These are phyloP conservation scores for Russula dissimulans DNA, from an alignment of 768 basidiomycete species.

Conservation along the genomic window DNA sequence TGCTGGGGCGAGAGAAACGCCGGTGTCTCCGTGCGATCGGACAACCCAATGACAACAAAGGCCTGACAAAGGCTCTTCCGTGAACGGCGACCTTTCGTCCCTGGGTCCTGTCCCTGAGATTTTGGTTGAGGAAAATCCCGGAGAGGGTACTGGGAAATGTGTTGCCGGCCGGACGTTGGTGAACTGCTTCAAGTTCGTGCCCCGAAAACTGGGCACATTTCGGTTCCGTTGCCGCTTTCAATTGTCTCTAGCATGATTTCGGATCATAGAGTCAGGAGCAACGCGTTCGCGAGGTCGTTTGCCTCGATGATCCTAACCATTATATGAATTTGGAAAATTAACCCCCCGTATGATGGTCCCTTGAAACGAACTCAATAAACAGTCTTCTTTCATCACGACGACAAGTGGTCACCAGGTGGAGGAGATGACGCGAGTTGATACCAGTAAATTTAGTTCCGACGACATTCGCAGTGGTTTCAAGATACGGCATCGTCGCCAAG, in stretches of 20 bases:
- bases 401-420: constrained; percentile 32
- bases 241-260: constrained; percentile 46
- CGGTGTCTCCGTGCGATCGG: constrained; percentile 14
- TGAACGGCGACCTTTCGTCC: constrained; percentile 35
- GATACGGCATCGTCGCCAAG: constrained; percentile 47
- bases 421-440: constrained; percentile 43
- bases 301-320: constrained; percentile 38
- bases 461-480: constrained; percentile 52
- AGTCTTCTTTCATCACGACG: no score
- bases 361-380: constrained; percentile 20
- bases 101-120: no score
- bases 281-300: constrained; percentile 39
- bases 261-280: constrained; percentile 31
- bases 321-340: constrained; percentile 25
- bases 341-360: constrained; percentile 62
- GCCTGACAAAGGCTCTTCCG: constrained; percentile 41
- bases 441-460: constrained; percentile 55
- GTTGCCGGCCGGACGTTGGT: constrained; percentile 32
- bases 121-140: no score
- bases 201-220: constrained; percentile 43
- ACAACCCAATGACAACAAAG: constrained; percentile 37
- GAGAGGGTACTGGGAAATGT: constrained; percentile 39
- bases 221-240: constrained; percentile 56
- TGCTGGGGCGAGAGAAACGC: constrained; percentile 32
- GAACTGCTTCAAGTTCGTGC: constrained; percentile 25